Conservation (phyloP, 306 rosid species). For the Pachyrhizus erosus region DNA sequence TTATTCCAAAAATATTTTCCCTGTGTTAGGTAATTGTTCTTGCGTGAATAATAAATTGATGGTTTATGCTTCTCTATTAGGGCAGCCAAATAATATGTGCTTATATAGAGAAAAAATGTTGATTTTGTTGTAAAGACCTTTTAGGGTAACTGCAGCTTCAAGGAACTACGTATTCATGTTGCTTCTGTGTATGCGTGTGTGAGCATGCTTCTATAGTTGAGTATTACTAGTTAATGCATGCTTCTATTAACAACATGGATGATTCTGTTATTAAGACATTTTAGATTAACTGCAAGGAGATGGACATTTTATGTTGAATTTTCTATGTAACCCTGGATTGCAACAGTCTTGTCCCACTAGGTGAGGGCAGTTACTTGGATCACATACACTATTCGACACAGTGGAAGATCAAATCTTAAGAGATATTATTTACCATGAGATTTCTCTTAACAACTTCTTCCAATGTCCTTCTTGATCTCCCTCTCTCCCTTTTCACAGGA, state of each 20-base stretch:
- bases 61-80: slow-evolving; percentile 15
- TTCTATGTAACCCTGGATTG: too few relatives aligned
- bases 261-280: slow-evolving; percentile 9
- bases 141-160: slow-evolving; percentile 22
- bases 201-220: slow-evolving; percentile 10
- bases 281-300: too few relatives aligned
- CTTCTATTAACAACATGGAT: background rate
- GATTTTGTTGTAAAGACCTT: slow-evolving; percentile 20
- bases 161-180: slow-evolving; percentile 27
- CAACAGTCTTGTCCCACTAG: too few relatives aligned
- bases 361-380: too few relatives aligned
- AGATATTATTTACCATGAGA: too few relatives aligned
- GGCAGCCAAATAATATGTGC: background rate
- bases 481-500: too few relatives aligned
- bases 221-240: slow-evolving; percentile 20
- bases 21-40: background rate
- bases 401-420: too few relatives aligned
- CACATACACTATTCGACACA: too few relatives aligned
- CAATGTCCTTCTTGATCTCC: too few relatives aligned
- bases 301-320: too few relatives aligned
- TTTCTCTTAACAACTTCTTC: too few relatives aligned
- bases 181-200: background rate
- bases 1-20: background rate
- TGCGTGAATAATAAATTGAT: slow-evolving; percentile 24
- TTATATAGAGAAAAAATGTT: background rate